Percentiles rank a stretch among this genome's conserved stretches.
Evolutionary conservation across 495 filamentous ascomycete species (phyloP).

Genomic region (Monascus purpureus): DNA sequence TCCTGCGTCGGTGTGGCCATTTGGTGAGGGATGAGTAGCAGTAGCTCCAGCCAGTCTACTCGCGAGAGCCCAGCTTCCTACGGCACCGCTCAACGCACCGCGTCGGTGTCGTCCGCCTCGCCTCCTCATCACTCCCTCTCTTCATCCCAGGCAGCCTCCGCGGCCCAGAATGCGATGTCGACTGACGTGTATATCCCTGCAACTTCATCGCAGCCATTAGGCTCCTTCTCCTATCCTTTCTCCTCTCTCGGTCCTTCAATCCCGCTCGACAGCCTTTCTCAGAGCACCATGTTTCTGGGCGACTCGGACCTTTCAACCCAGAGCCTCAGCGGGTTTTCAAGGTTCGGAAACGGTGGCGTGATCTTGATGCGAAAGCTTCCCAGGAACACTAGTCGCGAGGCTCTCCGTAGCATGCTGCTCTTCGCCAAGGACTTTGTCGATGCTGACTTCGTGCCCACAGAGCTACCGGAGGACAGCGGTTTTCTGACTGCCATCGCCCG

Average conservation of each 20-base stretch:
- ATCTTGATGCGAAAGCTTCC: conserved; percentile 69
- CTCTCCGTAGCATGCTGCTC: conserved; percentile 66
- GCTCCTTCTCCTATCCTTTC: conserved; percentile 29
- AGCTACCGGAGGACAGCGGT: conserved; percentile 54
- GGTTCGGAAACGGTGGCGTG: conserved; percentile 25
- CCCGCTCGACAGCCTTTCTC: conserved; percentile 28
- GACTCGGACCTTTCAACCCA: conserved; percentile 33
- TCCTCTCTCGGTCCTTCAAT: conserved; percentile 29
- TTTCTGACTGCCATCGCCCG: conserved; percentile 62
- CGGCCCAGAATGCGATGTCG: conserved; percentile 39
- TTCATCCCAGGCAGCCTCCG: conserved; percentile 26
- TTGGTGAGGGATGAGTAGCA: conserved; percentile 34
- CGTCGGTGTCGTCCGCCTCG: conserved; percentile 33
- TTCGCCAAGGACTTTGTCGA: conserved; percentile 73
- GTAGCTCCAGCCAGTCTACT: conserved; percentile 34
- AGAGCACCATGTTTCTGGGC: conserved; percentile 33
- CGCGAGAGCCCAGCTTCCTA: conserved; percentile 35
- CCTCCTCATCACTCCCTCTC: conserved; percentile 26
- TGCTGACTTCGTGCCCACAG: conserved; percentile 52
- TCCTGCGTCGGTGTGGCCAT: background rate
- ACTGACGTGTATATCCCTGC: conserved; percentile 36
- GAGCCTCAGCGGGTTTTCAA: conserved; percentile 30
- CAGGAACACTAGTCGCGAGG: conserved; percentile 53
- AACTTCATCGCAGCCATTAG: conserved; percentile 25
- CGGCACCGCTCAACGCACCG: conserved; percentile 30